Conservation (phyloP, 306 rosid genomes). For the Heteromeles arbutifolia region DNA sequence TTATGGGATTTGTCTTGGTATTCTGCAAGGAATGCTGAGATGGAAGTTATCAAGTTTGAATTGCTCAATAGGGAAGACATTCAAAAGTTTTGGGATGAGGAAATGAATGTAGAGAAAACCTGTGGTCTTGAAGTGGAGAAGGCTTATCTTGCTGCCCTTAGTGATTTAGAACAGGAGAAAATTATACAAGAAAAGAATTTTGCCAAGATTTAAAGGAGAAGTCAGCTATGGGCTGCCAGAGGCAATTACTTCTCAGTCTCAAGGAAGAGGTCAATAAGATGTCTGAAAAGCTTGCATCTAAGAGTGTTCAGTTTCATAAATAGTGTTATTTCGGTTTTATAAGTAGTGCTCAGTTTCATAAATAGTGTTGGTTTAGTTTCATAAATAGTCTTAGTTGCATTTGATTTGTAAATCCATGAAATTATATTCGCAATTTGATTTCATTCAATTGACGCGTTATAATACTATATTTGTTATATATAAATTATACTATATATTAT, state of each 20-base stretch:
- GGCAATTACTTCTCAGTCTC: conserved; percentile 53
- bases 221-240: conserved; percentile 79
- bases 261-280: conserved; percentile 72
- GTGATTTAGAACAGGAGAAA: conserved; percentile 54
- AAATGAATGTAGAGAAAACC: conserved; percentile 47
- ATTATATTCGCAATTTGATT: too few relatives aligned
- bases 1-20: too few relatives aligned
- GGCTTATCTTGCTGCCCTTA: conserved; percentile 42
- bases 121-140: conserved; percentile 57
- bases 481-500: too few relatives aligned
- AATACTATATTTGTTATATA: too few relatives aligned
- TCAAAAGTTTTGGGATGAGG: conserved; percentile 67
- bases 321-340: too few relatives aligned
- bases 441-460: too few relatives aligned
- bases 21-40: conserved; percentile 53
- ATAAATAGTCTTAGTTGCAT: too few relatives aligned
- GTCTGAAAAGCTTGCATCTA: conserved; percentile 53
- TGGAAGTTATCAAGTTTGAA: conserved; percentile 58
- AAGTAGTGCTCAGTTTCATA: too few relatives aligned
- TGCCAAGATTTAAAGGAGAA: conserved; percentile 54
- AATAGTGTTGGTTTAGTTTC: too few relatives aligned
- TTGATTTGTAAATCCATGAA: too few relatives aligned
- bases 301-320: conserved; percentile 18
- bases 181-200: conserved; percentile 43
- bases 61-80: conserved; percentile 70